Evolutionary conservation across 2,329 filamentous ascomycete species (phyloP), one percentile per base, ranked within the genome.

Genomic region (Pseudophaeomoniella oleicola): DNA sequence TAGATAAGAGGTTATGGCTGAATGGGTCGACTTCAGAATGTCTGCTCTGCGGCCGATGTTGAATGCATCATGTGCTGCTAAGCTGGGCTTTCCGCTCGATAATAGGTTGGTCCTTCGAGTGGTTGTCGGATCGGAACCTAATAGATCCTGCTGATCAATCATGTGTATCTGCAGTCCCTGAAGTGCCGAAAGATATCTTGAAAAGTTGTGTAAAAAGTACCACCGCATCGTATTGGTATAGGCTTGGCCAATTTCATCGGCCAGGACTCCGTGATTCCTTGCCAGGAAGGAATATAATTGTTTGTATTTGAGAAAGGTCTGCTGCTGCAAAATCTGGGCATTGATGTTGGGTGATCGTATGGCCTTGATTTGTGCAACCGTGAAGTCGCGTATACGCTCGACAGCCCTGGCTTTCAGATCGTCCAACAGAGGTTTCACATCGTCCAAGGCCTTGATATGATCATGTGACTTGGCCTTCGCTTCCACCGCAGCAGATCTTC

Each of bases 221-320:
- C 90, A 98, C 37, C 86, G 76, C 85, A 98, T 98, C 0, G 92
- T 98, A 55, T 94, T 94, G 63, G 92, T 79, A 51, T 98, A 98
- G 3, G 92, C 90, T 54, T 85, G 81, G 5, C 78, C 78, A 45
- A 98, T 93, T 57, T 98, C 84, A 37, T 87, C 79, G 5, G 84
- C 85, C 4, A 98, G 72, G n/a, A 74, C 69, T 1, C 81, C 66
- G 49, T 96, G 86, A 45, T 88, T 81, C 47, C 74, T 78, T 41
- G 84, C 76, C 19, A 98, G 67, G 52, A 96, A 98, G 4, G 74
- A 69, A 57, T 79, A 98, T 0, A 94, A 64, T 19, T 94, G 86
- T 55, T 84, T 93, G 62, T 86, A 93, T 47, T 75, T 79, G 34
- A 94, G 64, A 48, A 98, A 86, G 41, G 80, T 82, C 52, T 93